Base-by-base conservation (phyloP, 2,329 filamentous ascomycete species). In the Coniosporium tulheliwenetii region DNA sequence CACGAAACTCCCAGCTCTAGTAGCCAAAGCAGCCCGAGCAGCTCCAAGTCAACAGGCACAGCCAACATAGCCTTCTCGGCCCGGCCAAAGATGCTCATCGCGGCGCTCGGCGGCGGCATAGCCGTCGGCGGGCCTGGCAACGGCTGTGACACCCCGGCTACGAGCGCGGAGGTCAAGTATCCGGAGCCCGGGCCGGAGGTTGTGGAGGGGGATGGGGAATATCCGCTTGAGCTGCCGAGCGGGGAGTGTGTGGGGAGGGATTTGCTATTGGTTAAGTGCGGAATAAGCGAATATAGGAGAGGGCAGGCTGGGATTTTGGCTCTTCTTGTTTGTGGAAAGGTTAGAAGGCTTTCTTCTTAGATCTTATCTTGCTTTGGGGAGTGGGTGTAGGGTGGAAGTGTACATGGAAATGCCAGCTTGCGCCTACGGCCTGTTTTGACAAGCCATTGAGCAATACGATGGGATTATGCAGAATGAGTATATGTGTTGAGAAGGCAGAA, bases 151-250 rank as follows among this genome's bases (percentile, higher is more conserved):
- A 58, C 59, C 1, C 51, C 54, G 7, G 49, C 49, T 29, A 53
- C 51, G 5, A 54, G 53, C 9, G 58, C 56, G 10, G 66, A 69
- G 49, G 51, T 69, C 10, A 57, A 61, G 44, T 66, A 56, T 48
- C 61, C 62, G 5, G 47, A 60, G 30, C 62, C 63, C 2, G 63
- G 64, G 2, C 60, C 61, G 34, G 60, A 65, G 40, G 58, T 68
- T 12, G 56, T 64, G 3, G 39, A 50, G 13, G 64, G 65, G 8
- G 63, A 66, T 49, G 63, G 61, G 15, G 58, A 54, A 40, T 68
- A 67, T 47, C 50, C 58, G n/a, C 53, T 69, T 19, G 54, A 57
- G 42, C 45, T 57, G 29, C 63, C 65, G 14, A 48, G 39, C 36
- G 51, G 52, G 9, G 38, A 39, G 16, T 53, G 50, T 26, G 19